phyloP scores from a whole-genome alignment of 176 grass and related monocot genomes.

The Hordeum vulgare region DNA sequence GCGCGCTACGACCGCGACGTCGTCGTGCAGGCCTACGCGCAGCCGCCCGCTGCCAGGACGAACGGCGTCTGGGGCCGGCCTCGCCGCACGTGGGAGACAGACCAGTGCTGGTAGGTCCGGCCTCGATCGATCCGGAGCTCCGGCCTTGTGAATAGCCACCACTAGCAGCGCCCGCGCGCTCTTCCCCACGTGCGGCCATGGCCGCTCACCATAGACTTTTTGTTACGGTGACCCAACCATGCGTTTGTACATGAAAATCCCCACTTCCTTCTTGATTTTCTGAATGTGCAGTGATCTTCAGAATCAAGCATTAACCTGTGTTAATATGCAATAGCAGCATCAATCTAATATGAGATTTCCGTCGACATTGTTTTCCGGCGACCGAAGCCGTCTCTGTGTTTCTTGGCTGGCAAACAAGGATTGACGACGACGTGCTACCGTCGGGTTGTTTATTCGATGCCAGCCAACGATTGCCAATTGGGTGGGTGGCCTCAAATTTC shows the following conservation, averaged over 20 bases:
- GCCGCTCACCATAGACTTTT: constrained; percentile 31
- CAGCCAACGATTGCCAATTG: background rate
- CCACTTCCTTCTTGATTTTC: background rate
- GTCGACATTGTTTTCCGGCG: background rate
- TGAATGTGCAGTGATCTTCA: background rate
- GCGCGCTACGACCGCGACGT: constrained; percentile 41
- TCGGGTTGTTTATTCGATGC: background rate
- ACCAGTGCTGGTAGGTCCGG: constrained; percentile 61
- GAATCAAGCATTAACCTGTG: background rate
- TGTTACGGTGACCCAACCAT: constrained; percentile 23
- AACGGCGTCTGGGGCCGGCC: background rate
- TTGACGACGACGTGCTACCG: background rate
- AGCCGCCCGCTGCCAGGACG: background rate
- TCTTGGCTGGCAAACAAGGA: background rate
- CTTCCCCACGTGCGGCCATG: constrained; percentile 20
- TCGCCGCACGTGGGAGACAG: constrained; percentile 49
- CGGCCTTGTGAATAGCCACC: background rate
- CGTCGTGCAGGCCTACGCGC: background rate
- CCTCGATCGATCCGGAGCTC: background rate
- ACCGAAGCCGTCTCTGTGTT: background rate
- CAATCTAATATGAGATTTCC: background rate
- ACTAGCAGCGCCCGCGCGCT: background rate
- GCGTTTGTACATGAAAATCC: background rate
- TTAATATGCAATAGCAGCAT: background rate
- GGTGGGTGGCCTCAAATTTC: background rate